A percentile compares a stretch with the other conserved stretches of the same genome.
Evolutionary conservation across 2,329 filamentous ascomycete genomes (phyloP).

Genomic region (Aurifilum marmelostoma): DNA sequence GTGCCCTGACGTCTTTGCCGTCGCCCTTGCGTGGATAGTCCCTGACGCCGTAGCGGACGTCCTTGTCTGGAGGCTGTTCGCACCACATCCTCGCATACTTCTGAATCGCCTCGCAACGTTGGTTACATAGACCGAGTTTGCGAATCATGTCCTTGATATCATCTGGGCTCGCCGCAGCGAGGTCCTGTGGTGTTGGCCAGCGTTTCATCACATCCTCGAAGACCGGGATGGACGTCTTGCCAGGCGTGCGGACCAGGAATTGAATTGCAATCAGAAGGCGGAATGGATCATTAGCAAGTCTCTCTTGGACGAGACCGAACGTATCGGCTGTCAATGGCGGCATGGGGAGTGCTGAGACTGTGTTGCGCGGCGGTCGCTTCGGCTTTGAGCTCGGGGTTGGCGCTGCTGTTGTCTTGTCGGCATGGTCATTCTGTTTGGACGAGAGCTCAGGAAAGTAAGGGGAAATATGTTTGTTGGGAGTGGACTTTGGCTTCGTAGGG

Average conservation of each 20-base stretch:
- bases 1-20: slow-evolving; percentile 37
- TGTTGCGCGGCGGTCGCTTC: slow-evolving; percentile 46
- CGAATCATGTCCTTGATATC: slow-evolving; percentile 66
- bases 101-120: slow-evolving; percentile 70
- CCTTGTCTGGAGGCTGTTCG: slow-evolving; percentile 60
- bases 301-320: slow-evolving; percentile 86
- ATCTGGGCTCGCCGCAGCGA: slow-evolving; percentile 60
- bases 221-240: slow-evolving; percentile 73
- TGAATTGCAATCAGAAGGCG: slow-evolving; percentile 80
- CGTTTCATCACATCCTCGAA: slow-evolving; percentile 69
- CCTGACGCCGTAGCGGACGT: slow-evolving; percentile 56
- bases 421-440: slow-evolving; percentile 15
- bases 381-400: slow-evolving; percentile 31
- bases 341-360: slow-evolving; percentile 63
- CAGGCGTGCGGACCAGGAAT: slow-evolving; percentile 82
- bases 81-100: slow-evolving; percentile 73
- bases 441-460: slow-evolving; percentile 20
- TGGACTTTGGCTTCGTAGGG: slow-evolving; percentile 15
- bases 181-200: slow-evolving; percentile 67
- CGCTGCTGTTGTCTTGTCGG: slow-evolving; percentile 19
- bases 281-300: slow-evolving; percentile 74
- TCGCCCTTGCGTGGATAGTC: slow-evolving; percentile 46
- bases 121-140: slow-evolving; percentile 71
- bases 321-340: slow-evolving; percentile 63
- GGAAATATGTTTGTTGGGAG: slow-evolving; percentile 14